phyloP scores from a whole-genome alignment of 129 eudicot genomes.

The Oenanthe sinensis region DNA sequence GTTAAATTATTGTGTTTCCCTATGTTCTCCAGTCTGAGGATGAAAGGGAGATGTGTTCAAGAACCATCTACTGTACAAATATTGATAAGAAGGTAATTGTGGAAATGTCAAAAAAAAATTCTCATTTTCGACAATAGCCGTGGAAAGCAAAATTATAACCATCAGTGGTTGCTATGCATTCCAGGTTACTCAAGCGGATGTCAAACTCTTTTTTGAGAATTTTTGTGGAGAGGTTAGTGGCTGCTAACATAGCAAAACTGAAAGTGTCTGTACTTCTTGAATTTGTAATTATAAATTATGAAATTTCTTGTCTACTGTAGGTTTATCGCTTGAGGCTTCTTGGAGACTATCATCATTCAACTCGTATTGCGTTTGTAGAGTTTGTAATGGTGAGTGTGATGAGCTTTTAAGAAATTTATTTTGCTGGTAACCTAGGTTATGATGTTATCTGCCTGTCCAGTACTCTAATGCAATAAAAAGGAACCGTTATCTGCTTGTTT shows the following conservation, averaged over 20 bases:
- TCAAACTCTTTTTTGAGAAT: constrained; percentile 73
- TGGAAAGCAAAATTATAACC: neutral
- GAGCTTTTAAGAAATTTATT: neutral
- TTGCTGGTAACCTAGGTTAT: neutral
- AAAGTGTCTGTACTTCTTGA: neutral
- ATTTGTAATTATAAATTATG: neutral
- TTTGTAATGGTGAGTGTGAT: constrained; percentile 62
- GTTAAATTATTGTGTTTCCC: neutral
- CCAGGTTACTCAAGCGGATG: constrained; percentile 89
- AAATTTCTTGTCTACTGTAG: neutral
- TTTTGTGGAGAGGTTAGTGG: constrained; percentile 79
- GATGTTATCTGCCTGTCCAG: neutral
- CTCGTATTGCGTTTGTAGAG: constrained; percentile 97
- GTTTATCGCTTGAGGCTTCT: constrained; percentile 88
- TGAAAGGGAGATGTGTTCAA: constrained; percentile 97
- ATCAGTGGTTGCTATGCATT: neutral
- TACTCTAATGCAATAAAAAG: neutral
- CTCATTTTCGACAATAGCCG: constrained; percentile 1
- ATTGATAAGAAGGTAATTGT: constrained; percentile 76
- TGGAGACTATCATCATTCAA: constrained; percentile 86
- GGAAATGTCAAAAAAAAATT: neutral
- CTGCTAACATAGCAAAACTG: neutral
- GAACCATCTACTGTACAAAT: constrained; percentile 86
- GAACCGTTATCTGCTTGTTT: neutral
- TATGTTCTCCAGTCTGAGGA: constrained; percentile 52